Evolutionary conservation across 2,329 filamentous ascomycete genomes (phyloP), one percentile per base, ranked within the genome.

Genomic region (Colletotrichum camelliae): DNA sequence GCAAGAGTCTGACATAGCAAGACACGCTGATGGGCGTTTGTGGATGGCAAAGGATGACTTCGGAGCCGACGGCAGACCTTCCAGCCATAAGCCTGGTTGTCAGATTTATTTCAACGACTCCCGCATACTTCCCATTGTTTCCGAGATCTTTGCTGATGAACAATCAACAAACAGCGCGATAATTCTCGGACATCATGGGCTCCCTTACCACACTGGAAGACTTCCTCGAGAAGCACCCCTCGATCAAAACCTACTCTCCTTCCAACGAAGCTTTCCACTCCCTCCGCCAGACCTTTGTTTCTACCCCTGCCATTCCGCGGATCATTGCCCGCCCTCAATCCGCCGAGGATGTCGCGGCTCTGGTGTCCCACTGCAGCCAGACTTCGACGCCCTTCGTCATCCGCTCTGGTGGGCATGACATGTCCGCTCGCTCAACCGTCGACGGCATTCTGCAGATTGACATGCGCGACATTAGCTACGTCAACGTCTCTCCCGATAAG

Each of bases 371-470:
- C 12, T 69, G 62, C 18, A 29, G n/a, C 9, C 24, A 60, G 4
- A 66, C 24, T 13, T 57, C 31, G 8, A 58, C 62, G 10, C 72
- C 72, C 15, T 78, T 77, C 21, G 57, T 57, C 21, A 48, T 77
- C 37, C 76, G 77, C 6, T 37, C 39, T 18, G 77, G 77, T 1
- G 76, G 77, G 6, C 76, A 78, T 16, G 76, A 77, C 48, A 52
- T 77, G 16, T 75, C 67, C 4, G 43, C 57, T 1, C 58, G 77
- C 18, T 72, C 70, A 6, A 69, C 55, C 5, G 43, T 72, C 16
- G 64, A 76, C 5, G 76, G 64, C 21, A 67, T 72, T 5, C 43
- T 78, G 7, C 71, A 70, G 35, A 77, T 78, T n/a, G 77, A 78
- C 31, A 58, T 78, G 48, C 76, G 77, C 2, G 77, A 77, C 29